Evolutionary conservation across 352 stramenopile genomes (phyloP), one percentile per base, ranked within the genome.

Genomic region (Phytopythium litorale): DNA sequence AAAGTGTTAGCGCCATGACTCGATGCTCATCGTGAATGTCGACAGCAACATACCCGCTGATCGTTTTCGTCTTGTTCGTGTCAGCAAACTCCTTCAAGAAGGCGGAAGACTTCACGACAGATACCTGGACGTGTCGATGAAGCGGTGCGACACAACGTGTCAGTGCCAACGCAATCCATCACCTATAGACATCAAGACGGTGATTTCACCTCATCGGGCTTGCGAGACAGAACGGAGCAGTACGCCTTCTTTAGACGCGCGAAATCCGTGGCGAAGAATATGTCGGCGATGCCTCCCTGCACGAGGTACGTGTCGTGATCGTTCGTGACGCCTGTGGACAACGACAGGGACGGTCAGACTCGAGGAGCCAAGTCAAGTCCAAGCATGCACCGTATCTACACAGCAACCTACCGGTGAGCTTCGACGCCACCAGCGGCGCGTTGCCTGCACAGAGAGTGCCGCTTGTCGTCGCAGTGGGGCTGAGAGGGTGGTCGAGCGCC

Each of bases 261-360:
- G 69, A 97, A 97, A 63, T 96, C 88, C 5, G 88, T 96, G 9
- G 90, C 77, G 49, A 97, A 97, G 71, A 97, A 97, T 33, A 97
- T 95, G 56, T 97, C 90, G 19, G 88, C 88, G 28, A 92, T 87
- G 38, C 89, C 89, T 13, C 84, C 79, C 64, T 90, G 68, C 32
- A 95, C 82, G 13, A 97, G 65, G 60, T 97, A 97, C 51, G 88
- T 97, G 62, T 91, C 81, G 66, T 97, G 87, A 58, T 97, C 90
- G 30, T 87, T 65, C 11, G 87, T 94, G 48, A 72, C 68, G 37
- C 83, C 84, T 87, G 59, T 12, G 23, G 9, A 13, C 6, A 32
- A 0, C 21, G 12, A n/a, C 7, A 19, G n/a, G 11, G 35, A 19
- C 12, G 7, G 4, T 51, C 1, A 51, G 45, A 46, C 50, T 21